A percentile compares a stretch with the other conserved stretches of the same genome.
Conservation (phyloP, 352 stramenopile species). For the Peronospora destructor region DNA sequence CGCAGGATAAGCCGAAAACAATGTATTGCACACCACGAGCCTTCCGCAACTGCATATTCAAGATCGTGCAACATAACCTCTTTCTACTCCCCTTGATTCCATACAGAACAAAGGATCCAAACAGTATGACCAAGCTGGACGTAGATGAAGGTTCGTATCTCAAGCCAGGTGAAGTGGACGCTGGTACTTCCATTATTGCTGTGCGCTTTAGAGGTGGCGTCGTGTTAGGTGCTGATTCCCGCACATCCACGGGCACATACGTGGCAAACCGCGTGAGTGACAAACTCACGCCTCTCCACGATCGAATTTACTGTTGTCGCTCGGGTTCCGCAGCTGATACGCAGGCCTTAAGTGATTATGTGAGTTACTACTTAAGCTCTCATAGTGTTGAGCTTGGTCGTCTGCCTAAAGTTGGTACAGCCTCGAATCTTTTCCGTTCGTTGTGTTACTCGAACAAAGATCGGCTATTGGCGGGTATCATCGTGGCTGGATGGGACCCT, state of each 20-base stretch:
- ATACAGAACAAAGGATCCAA: conserved; percentile 19
- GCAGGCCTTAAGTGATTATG: conserved; percentile 86
- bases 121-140: conserved; percentile 36
- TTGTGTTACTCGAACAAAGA: conserved; percentile 99
- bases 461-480: conserved; percentile 91
- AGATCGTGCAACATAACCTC: conserved; percentile 10
- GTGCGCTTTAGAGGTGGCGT: conserved; percentile 94
- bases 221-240: conserved; percentile 93
- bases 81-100: conserved; percentile 1
- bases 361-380: conserved; percentile 72
- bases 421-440: conserved; percentile 94
- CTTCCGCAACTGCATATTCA: background rate
- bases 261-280: conserved; percentile 96
- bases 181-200: conserved; percentile 98
- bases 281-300: conserved; percentile 96
- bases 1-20: background rate
- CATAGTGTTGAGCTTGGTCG: conserved; percentile 83
- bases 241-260: conserved; percentile 93
- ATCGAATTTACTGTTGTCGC: conserved; percentile 96
- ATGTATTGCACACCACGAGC: background rate
- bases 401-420: conserved; percentile 93
- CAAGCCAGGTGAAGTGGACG: conserved; percentile 90
- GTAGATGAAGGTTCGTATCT: conserved; percentile 64
- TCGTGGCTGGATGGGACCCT: conserved; percentile 96
- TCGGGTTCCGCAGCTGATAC: conserved; percentile 97